Percentiles rank a stretch among this genome's conserved stretches.
Conservation (phyloP, 2,329 filamentous ascomycete species). For the Penicillium italicum region DNA sequence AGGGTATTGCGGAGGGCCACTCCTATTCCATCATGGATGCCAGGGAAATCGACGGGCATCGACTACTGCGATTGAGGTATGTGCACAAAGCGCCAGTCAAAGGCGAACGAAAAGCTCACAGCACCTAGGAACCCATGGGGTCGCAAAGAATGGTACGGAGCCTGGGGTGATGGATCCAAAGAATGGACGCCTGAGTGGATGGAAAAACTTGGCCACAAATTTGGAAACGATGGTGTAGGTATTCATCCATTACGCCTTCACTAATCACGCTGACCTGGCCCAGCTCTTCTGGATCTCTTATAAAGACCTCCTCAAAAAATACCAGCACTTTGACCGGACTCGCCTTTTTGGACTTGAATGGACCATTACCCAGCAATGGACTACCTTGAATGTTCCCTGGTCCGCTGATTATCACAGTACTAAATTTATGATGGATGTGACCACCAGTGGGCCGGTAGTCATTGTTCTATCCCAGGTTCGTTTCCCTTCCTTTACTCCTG, state of each 20-base stretch:
- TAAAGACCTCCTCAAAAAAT: constrained; percentile 55
- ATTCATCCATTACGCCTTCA: not conserved
- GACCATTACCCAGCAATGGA: constrained; percentile 61
- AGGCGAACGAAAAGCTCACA: constrained; percentile 16
- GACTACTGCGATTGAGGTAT: constrained; percentile 61
- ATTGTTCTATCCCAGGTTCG: constrained; percentile 55
- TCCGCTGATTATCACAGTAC: constrained; percentile 59
- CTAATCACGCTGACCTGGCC: constrained; percentile 5
- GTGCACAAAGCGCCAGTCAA: not conserved
- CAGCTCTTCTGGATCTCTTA: constrained; percentile 60
- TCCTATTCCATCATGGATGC: constrained; percentile 59
- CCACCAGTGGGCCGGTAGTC: constrained; percentile 52
- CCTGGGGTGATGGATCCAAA: constrained; percentile 78
- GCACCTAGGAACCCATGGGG: constrained; percentile 71
- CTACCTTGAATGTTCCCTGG: constrained; percentile 58
- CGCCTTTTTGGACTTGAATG: constrained; percentile 59
- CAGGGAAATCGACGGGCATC: constrained; percentile 58
- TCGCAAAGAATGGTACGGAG: constrained; percentile 72
- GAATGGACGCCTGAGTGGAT: constrained; percentile 83
- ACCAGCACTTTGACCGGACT: constrained; percentile 59
- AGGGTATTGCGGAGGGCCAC: constrained; percentile 49
- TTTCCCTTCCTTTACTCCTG: not conserved
- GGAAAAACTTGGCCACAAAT: constrained; percentile 66
- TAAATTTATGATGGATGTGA: constrained; percentile 55
- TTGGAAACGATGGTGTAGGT: constrained; percentile 67